Conservation (phyloP, 352 stramenopile species). For the Pythium scleroteichum region DNA sequence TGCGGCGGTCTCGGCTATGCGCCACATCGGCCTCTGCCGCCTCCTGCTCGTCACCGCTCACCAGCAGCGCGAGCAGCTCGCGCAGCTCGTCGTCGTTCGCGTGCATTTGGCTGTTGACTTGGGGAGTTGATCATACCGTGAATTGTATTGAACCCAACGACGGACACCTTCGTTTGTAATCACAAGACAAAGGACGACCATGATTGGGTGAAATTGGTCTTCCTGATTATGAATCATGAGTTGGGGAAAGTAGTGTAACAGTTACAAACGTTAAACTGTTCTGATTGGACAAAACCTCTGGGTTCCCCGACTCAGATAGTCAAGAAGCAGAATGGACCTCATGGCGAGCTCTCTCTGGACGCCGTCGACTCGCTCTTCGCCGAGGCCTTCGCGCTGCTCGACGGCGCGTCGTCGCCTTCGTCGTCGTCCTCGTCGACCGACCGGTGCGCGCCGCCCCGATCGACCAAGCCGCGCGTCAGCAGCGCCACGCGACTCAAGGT, state of each 20-base stretch:
- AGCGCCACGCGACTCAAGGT: background rate
- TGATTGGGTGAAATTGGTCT: no score
- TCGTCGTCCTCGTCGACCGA: background rate
- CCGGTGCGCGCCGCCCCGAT: background rate
- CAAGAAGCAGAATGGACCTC: background rate
- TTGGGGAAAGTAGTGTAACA: no score
- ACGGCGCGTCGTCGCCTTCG: background rate
- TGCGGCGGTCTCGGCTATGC: no score
- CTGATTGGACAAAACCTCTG: no score
- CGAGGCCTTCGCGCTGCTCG: slow-evolving; percentile 17
- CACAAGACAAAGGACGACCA: no score
- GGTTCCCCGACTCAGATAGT: no score
- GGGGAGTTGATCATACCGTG: background rate
- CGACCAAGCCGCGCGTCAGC: background rate
- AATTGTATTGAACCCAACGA: no score
- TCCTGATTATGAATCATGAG: no score
- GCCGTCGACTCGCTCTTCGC: slow-evolving; percentile 27
- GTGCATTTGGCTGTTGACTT: background rate
- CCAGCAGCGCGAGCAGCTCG: background rate
- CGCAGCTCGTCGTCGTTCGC: background rate
- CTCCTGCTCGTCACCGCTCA: background rate
- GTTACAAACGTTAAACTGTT: no score
- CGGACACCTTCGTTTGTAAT: no score
- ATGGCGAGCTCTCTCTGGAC: slow-evolving; percentile 6
- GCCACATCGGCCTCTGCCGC: background rate